Evolutionary conservation across 768 basidiomycete genomes (phyloP).

Genomic region (Phanerochaete sordida): DNA sequence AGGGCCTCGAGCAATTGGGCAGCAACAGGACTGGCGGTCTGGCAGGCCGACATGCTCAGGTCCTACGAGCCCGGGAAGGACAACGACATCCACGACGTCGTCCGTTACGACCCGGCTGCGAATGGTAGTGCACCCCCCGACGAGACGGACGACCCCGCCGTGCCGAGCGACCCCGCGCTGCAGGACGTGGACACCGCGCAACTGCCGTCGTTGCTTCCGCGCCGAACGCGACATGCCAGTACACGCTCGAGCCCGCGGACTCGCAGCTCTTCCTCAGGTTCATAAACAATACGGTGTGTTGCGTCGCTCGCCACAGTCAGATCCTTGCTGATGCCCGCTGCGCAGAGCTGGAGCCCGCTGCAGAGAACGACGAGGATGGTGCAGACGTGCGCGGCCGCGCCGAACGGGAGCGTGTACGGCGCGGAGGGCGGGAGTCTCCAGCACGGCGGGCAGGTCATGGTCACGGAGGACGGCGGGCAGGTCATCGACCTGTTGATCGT

Average conservation of each 20-base stretch:
- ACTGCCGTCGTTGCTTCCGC: constrained; percentile 8
- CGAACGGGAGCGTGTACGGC: constrained; percentile 12
- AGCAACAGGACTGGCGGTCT: constrained; percentile 29
- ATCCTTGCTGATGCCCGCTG: not conserved
- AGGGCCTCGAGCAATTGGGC: constrained; percentile 31
- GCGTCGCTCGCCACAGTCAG: not conserved
- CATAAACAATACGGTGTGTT: constrained; percentile 27
- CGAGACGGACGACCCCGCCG: constrained; percentile 11
- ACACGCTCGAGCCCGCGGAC: constrained; percentile 20
- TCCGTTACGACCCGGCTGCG: not conserved
- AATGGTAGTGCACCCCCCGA: not conserved
- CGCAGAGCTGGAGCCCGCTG: constrained; percentile 25
- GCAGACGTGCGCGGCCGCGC: constrained; percentile 13
- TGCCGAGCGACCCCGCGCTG: not conserved
- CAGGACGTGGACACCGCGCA: constrained; percentile 11
- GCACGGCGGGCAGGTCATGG: constrained; percentile 18
- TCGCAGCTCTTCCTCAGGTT: constrained; percentile 25
- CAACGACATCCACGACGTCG: constrained; percentile 1
- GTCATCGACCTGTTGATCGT: constrained; percentile 24
- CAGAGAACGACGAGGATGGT: constrained; percentile 18
- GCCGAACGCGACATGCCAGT: constrained; percentile 1
- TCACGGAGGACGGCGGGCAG: constrained; percentile 19
- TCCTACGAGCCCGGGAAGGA: constrained; percentile 15
- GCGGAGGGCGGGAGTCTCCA: constrained; percentile 13
- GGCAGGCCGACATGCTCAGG: constrained; percentile 26